These are phyloP conservation scores for Colletotrichum echinochloae DNA, from an alignment of 2,329 filamentous ascomycete genomes.

Conservation along the genomic window DNA sequence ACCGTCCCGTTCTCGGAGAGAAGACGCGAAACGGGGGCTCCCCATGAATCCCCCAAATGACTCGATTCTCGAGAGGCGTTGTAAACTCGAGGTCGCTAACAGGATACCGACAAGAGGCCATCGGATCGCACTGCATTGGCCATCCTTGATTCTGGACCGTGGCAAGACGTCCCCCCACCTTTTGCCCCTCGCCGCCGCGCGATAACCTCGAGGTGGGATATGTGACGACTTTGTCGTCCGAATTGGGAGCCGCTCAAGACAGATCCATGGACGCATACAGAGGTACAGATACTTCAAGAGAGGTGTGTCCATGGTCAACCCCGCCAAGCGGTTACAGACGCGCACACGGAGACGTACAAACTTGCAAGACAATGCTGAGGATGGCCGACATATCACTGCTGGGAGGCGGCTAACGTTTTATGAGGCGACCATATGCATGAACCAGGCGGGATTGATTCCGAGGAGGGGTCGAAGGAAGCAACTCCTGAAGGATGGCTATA, in stretches of 20 bases:
- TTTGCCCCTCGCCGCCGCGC: constrained; percentile 36
- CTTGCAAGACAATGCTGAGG: constrained; percentile 19
- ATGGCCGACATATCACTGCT: constrained; percentile 14
- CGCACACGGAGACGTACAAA: constrained; percentile 32
- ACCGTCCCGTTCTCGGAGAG: constrained; percentile 33
- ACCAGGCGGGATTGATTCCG: constrained; percentile 10
- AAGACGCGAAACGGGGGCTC: constrained; percentile 27
- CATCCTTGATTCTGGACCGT: constrained; percentile 15
- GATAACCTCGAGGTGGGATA: constrained; percentile 21
- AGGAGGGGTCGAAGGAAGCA: constrained; percentile 27
- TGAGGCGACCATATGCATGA: constrained; percentile 28
- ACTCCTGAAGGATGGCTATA: constrained; percentile 22
- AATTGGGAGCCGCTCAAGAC: constrained; percentile 11
- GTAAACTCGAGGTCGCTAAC: constrained; percentile 34
- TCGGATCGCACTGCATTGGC: constrained; percentile 30
- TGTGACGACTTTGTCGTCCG: constrained; percentile 24
- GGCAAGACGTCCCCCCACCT: constrained; percentile 33
- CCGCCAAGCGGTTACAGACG: constrained; percentile 29
- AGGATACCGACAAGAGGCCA: constrained; percentile 38
- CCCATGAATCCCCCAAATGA: constrained; percentile 33
- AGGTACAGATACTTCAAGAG: constrained; percentile 35
- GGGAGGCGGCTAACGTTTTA: constrained; percentile 11
- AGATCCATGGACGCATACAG: constrained; percentile 6
- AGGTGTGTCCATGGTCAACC: constrained; percentile 18
- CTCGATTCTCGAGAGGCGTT: constrained; percentile 34